These are phyloP conservation scores for Hebeloma cylindrosporum DNA, from an alignment of 768 basidiomycete species.

Conservation along the genomic window DNA sequence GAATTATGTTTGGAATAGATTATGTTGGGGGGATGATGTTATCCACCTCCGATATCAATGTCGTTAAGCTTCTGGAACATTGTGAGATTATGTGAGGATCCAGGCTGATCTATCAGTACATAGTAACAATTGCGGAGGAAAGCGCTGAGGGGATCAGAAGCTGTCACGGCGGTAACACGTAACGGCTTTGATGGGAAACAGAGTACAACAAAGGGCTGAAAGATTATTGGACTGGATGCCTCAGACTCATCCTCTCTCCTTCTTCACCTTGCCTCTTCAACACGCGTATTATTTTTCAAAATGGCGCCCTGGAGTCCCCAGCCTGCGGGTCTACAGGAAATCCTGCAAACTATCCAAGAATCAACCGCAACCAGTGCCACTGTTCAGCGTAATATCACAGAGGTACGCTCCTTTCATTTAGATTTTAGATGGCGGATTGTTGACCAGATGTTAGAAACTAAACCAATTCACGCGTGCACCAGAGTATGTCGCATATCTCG, in stretches of 20 bases:
- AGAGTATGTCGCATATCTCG: slow-evolving; percentile 95
- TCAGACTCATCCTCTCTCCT: slow-evolving; percentile 22
- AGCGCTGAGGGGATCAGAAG: too few relatives aligned
- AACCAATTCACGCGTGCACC: slow-evolving; percentile 84
- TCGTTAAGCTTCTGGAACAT: too few relatives aligned
- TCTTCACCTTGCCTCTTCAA: slow-evolving; percentile 26
- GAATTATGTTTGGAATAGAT: too few relatives aligned
- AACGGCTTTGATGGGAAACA: slow-evolving; percentile 25
- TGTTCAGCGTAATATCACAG: slow-evolving; percentile 79
- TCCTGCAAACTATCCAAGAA: slow-evolving; percentile 87
- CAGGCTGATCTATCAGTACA: not conserved
- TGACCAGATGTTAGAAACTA: slow-evolving; percentile 60
- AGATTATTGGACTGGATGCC: slow-evolving; percentile 29
- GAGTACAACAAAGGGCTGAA: slow-evolving; percentile 30
- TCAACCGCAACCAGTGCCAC: slow-evolving; percentile 79
- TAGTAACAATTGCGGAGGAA: not conserved
- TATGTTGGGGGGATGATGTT: too few relatives aligned
- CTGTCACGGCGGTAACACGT: slow-evolving; percentile 16
- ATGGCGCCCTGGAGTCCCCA: slow-evolving; percentile 85
- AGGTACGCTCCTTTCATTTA: slow-evolving; percentile 45
- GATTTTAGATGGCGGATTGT: slow-evolving; percentile 20
- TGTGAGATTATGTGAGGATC: too few relatives aligned
- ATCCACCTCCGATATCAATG: too few relatives aligned
- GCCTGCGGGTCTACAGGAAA: slow-evolving; percentile 85
- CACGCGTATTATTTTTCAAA: slow-evolving; percentile 42